A percentile compares a stretch with the other conserved stretches of the same genome.
Evolutionary conservation across 2,329 filamentous ascomycete genomes (phyloP).

Genomic region (Colletotrichum echinochloae): DNA sequence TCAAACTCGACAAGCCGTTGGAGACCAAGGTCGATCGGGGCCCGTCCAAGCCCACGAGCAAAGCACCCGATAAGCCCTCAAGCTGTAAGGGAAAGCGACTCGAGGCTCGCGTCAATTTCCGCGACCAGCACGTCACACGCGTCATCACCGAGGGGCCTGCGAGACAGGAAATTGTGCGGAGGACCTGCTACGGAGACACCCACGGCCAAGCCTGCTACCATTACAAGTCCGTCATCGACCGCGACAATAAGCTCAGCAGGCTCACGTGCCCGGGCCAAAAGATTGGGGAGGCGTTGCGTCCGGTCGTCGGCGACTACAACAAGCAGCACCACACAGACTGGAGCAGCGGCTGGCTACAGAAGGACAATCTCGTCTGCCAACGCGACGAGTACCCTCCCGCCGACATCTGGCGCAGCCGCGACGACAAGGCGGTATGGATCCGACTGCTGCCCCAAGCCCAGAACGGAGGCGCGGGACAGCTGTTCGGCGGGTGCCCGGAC

Average conservation of each 20-base stretch:
- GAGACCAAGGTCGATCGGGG: background rate
- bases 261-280: too few relatives aligned
- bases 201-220: constrained; percentile 26
- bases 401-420: constrained; percentile 27
- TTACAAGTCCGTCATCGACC: constrained; percentile 28
- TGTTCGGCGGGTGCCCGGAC: constrained; percentile 8
- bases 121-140: background rate
- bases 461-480: constrained; percentile 4
- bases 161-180: constrained; percentile 8
- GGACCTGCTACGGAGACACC: constrained; percentile 10
- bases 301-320: constrained; percentile 11
- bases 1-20: background rate
- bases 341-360: constrained; percentile 23
- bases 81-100: constrained; percentile 3
- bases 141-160: constrained; percentile 1
- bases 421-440: constrained; percentile 2
- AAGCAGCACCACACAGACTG: constrained; percentile 16
- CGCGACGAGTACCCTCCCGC: constrained; percentile 32
- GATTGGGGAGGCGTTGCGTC: constrained; percentile 7
- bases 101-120: constrained; percentile 7
- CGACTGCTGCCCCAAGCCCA: constrained; percentile 4
- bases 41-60: constrained; percentile 9
- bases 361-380: constrained; percentile 12
- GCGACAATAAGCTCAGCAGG: constrained; percentile 1
- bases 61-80: constrained; percentile 6